Evolutionary conservation across 2,329 filamentous ascomycete species (phyloP), one percentile per base, ranked within the genome.

Genomic region (Coniella vitis): DNA sequence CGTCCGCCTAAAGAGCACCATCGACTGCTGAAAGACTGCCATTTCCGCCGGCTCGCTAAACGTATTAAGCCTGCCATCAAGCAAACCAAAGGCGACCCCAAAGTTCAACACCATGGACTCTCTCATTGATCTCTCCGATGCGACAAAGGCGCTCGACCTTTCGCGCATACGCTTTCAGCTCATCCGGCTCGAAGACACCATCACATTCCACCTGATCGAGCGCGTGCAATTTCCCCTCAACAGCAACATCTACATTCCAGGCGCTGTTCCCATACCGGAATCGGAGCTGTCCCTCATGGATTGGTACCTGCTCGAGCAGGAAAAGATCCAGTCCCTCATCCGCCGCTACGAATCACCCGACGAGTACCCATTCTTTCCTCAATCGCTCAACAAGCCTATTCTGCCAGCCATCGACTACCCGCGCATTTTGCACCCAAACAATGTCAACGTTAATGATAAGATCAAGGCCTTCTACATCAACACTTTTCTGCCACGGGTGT

Each of bases 181-280:
- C 54, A 94, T 95, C 62, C 93, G 93, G 17, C 78, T 97, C 16
- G 93, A 98, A 72, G 93, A 98, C 64, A 97, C 91, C 54, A 97
- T 98, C 63, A 95, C 88, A 57, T 96, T 95, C 69, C 87, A 95
- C 69, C 76, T 98, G 35, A 97, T 97, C 62, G 93, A 98, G 71
- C 85, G 93, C 36, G 91, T 91, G n/a, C 93, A 98, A 67, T 98
- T 97, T 67, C 89, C 91, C 4, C 78, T 94, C 56, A 97, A 96
- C 71, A 74, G 79, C 63, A 88, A 83, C 60, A 90, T 97, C 68
- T 98, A 98, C 71, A 67, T 72, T 12, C 79, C 89, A 7, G 86
- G 86, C 52, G 87, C 86, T n/a, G 76, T 97, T 39, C 72, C 79
- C 29, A 85, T 97, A 55, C 90, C 89, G 16, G 71, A 81, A 62